Evolutionary conservation across 225 moss, liverwort and hornwort species (phyloP), one percentile per base, ranked within the genome.

Genomic region (Antitrichia curtipendula): DNA sequence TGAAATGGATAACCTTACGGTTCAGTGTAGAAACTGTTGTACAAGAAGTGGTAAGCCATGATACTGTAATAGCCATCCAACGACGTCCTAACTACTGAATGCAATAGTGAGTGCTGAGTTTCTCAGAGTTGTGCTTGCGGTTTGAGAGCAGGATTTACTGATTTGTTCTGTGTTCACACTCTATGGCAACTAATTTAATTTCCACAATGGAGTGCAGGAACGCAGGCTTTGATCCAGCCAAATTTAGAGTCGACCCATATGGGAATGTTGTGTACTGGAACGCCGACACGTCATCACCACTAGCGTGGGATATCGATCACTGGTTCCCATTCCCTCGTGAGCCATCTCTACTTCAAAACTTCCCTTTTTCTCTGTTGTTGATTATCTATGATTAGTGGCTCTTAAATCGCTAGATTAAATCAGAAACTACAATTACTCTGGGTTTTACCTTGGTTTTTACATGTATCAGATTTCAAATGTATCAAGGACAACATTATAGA

Each of bases 191-290:
- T 82, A 38, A 88, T 38, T 41, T 7, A 58, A 56, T n/a, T 43
- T 60, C 29, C 52, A 25, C 27, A 59, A 49, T 32, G 61, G 70
- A 73, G n/a, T 91, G 88, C 93, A 94, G 94, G 52, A 93, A 93
- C 69, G 94, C 94, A 74, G 94, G 94, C 29, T 94, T 94, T 28
- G 94, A 94, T 92, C 91, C 93, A 65, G 88, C 88, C 6, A 94
- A 91, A 75, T 94, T 94, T 74, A 87, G 94, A 86, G 94, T 94
- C 47, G 94, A 94, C 59, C 78, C 88, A 14, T 94, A 91, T 38
- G 94, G 94, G 47, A 94, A 93, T 85, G 94, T 94, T 79, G 90
- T 94, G 76, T 93, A 93, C 85, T 94, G 93, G 93, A 90, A 92
- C 65, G 94, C 94, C 23, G 94, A 94, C 28, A 82, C 83, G 36